Conservation (phyloP, 2,329 filamentous ascomycete genomes). For the Sporothrix pseudoabietina region DNA sequence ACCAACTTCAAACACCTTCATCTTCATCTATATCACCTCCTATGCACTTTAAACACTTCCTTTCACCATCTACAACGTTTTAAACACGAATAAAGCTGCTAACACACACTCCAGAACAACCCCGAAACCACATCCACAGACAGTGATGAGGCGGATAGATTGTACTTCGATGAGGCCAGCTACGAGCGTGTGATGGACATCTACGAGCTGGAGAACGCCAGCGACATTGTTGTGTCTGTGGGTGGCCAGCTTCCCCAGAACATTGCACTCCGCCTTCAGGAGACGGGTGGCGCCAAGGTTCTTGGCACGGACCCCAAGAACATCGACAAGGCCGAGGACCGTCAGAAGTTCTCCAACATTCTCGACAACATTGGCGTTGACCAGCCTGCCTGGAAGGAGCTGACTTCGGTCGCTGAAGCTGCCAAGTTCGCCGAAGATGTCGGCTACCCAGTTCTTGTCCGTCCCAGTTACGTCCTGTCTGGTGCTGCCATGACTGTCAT, state of each 20-base stretch:
- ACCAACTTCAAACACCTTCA: not conserved
- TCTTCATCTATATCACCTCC: not conserved
- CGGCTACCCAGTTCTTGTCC: constrained; percentile 91
- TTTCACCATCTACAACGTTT: constrained; percentile 24
- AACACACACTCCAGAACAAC: constrained; percentile 60
- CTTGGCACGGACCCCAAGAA: constrained; percentile 90
- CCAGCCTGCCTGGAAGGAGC: constrained; percentile 96
- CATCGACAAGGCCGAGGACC: constrained; percentile 97
- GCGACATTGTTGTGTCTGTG: constrained; percentile 90
- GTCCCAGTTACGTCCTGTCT: constrained; percentile 92
- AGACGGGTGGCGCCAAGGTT: constrained; percentile 84
- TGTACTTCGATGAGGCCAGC: constrained; percentile 96
- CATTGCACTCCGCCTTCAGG: constrained; percentile 91
- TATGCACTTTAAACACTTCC: not conserved
- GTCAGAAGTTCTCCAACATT: constrained; percentile 97
- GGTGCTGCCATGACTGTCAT: constrained; percentile 99
- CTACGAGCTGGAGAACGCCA: constrained; percentile 85
- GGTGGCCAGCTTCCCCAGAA: constrained; percentile 97
- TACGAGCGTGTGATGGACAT: constrained; percentile 99
- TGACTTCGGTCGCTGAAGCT: constrained; percentile 86
- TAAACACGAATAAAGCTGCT: constrained; percentile 22
- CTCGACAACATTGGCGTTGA: constrained; percentile 95
- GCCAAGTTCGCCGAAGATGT: constrained; percentile 82
- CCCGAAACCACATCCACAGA: constrained; percentile 83
- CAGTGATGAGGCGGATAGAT: constrained; percentile 82